These are phyloP conservation scores for Mycena latifolia DNA, from an alignment of 768 basidiomycete species.

Conservation along the genomic window DNA sequence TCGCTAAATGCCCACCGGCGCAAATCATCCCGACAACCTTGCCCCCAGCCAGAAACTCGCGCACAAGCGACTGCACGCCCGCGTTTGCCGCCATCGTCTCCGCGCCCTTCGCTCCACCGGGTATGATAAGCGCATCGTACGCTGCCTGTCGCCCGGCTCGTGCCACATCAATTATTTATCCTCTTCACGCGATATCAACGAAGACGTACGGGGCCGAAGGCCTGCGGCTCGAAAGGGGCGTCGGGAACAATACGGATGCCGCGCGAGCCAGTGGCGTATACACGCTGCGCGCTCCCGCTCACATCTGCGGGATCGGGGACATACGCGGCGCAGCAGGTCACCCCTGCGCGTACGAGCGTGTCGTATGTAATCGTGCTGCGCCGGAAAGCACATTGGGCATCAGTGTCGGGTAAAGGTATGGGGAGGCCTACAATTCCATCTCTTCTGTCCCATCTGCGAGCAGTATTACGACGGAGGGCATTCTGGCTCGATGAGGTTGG, in stretches of 20 bases:
- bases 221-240: constrained; percentile 57
- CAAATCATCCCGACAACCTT: constrained; percentile 89
- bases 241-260: constrained; percentile 83
- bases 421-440: constrained; percentile 81
- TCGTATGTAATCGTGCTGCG: constrained; percentile 86
- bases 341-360: constrained; percentile 82
- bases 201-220: constrained; percentile 61
- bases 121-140: constrained; percentile 79
- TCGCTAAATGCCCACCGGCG: constrained; percentile 65
- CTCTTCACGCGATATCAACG: neutral
- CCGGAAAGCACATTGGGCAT: neutral
- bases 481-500: constrained; percentile 21
- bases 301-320: constrained; percentile 51
- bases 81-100: constrained; percentile 73
- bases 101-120: constrained; percentile 85
- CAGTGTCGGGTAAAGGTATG: neutral
- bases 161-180: no score
- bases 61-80: constrained; percentile 73
- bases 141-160: neutral
- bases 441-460: constrained; percentile 90
- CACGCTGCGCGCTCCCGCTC: constrained; percentile 46
- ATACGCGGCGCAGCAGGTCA: constrained; percentile 76
- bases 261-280: constrained; percentile 73
- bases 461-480: constrained; percentile 75
- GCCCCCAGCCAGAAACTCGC: constrained; percentile 62